A percentile compares a stretch with the other conserved stretches of the same genome.
phyloP scores from a whole-genome alignment of 225 moss, liverwort and hornwort species.

The Antitrichia curtipendula region DNA sequence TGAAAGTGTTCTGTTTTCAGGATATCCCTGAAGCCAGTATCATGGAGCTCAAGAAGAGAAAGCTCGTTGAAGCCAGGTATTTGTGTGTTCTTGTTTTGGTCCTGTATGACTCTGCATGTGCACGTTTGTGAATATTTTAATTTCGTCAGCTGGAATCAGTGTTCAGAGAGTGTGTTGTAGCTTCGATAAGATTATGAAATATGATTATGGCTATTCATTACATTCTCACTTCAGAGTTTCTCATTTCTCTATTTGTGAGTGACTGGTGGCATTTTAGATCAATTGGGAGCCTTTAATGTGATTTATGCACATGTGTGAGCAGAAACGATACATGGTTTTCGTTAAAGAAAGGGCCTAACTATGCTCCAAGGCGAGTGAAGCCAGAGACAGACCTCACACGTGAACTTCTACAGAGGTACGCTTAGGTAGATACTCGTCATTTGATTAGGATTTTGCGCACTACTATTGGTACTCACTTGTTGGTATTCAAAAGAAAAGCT shows the following conservation, averaged over 20 bases:
- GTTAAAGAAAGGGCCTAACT: conserved; percentile 49
- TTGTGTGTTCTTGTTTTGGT: not conserved
- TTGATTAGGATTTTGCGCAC: not conserved
- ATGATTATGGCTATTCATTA: not conserved
- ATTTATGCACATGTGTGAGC: not conserved
- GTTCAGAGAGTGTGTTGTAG: not conserved
- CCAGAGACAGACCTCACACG: conserved; percentile 85
- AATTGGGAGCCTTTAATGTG: not conserved
- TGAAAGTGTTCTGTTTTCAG: not conserved
- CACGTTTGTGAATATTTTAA: not conserved
- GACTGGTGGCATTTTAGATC: not conserved
- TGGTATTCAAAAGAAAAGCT: not conserved
- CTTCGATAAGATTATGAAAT: not conserved
- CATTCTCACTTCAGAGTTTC: not conserved
- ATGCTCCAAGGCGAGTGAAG: conserved; percentile 65
- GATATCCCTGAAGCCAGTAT: conserved; percentile 6
- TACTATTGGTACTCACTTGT: not conserved
- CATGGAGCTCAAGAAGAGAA: conserved; percentile 42
- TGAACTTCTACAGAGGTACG: conserved; percentile 67
- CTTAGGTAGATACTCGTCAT: not conserved
- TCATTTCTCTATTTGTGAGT: not conserved
- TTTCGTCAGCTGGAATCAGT: not conserved
- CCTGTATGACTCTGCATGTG: not conserved
- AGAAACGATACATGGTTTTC: conserved; percentile 37
- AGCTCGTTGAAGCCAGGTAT: conserved; percentile 40